Evolutionary conservation across 2,329 filamentous ascomycete species (phyloP), one percentile per base, ranked within the genome.

Genomic region (Aureobasidium musti): DNA sequence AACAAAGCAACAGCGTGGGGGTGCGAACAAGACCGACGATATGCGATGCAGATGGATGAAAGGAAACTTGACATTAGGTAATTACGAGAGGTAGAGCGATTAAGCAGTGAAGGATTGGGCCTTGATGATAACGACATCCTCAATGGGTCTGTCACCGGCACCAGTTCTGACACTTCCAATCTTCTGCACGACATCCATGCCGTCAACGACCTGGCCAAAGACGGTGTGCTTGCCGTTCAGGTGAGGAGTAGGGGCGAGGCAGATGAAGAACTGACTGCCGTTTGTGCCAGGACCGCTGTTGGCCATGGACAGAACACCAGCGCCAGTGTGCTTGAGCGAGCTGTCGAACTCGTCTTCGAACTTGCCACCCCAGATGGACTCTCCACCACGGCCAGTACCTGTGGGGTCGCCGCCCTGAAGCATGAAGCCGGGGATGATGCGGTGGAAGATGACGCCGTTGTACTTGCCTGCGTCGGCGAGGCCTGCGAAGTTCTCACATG

Each of bases 211-310:
- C 76, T 91, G 89, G 56, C 95, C 95, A 73, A 98, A 98, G 21
- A 98, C 93, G 67, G 97, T 92, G 77, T 99, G 95, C 80, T 97
- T 98, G 74, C 86, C 87, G 79, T 98, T 90, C 35, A 99, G 81
- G 75, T 96, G 96, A 1, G 92, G 91, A 0, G 94, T 95, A 3
- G 90, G 84, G 1, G 90, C 90, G 0, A 91, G 95, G 2, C 93
- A 97, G 81, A 98, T 94, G 83, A 99, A 99, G 83, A 99, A 99
- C 76, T 98, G 95, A 68, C 88, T 92, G 43, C 95, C 95, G 78
- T 98, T 98, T 70, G 91, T 94, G 79, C 97, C 90, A 63, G 91
- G 90, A 0, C 94, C 94, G 30, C 91, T 90, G 77, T 97, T 97
- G 89, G 95, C 95, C 95, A 98, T 98, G 69, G 91, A 95, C 54